phyloP scores from a whole-genome alignment of 192 early-diverging fungal species.

The Chytriomyces sp. region DNA sequence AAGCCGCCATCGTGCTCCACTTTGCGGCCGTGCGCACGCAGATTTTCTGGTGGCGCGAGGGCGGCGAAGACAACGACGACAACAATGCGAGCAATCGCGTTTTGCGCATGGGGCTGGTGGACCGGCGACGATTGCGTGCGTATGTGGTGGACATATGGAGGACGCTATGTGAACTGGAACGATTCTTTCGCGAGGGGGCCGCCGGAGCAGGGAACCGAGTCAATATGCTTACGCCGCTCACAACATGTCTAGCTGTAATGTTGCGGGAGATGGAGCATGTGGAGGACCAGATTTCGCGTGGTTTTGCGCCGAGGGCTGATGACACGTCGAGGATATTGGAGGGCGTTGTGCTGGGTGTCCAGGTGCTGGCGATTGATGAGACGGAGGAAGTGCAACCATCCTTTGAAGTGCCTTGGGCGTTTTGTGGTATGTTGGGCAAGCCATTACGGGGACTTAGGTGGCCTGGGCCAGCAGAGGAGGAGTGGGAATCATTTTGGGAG shows the following conservation, averaged over 20 bases:
- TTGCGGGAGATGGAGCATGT: neutral
- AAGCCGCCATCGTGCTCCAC: neutral
- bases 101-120: neutral
- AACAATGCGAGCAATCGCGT: no score
- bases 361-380: neutral
- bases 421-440: conserved; percentile 4
- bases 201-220: no score
- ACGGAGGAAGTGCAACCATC: neutral
- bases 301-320: neutral
- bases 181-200: no score
- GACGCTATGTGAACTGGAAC: neutral
- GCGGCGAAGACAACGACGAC: neutral
- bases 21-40: neutral
- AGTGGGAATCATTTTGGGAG: no score
- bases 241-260: conserved; percentile 5
- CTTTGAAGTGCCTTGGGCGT: neutral
- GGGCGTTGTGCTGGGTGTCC: neutral
- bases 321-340: neutral
- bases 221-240: neutral
- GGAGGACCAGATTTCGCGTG: neutral
- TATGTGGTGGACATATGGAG: neutral
- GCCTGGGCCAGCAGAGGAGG: no score
- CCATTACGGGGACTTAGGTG: no score
- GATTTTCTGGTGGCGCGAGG: neutral
- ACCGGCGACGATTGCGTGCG: neutral